Percentiles rank a stretch among this genome's conserved stretches.
Conservation (phyloP, 306 rosid species). For the Castanopsis chinensis region DNA sequence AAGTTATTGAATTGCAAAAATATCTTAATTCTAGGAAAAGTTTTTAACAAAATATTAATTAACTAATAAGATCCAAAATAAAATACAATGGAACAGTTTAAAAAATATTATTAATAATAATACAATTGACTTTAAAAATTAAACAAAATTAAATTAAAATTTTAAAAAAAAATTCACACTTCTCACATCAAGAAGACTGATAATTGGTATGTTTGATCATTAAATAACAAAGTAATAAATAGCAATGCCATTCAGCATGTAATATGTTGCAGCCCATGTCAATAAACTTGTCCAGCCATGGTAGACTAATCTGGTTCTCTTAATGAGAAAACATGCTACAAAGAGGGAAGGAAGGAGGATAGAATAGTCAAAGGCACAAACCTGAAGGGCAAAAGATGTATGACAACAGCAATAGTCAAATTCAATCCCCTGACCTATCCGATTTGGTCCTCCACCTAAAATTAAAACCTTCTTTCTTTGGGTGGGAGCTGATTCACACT, state of each 20-base stretch:
- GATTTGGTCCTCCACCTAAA: conserved; percentile 97
- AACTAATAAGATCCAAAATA: no score
- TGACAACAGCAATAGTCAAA: conserved; percentile 99
- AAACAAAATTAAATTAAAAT: no score
- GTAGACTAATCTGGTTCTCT: not conserved
- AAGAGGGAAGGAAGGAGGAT: not conserved
- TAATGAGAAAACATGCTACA: not conserved
- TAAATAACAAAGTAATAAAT: not conserved
- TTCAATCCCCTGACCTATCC: conserved; percentile 99
- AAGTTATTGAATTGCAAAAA: no score
- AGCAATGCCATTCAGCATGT: not conserved
- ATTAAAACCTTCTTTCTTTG: conserved; percentile 77
- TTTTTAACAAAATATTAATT: no score
- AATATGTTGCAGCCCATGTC: not conserved
- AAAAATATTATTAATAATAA: no score
- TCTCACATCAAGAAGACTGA: not conserved
- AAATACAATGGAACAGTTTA: no score
- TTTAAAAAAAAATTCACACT: no score
- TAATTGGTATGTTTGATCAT: not conserved
- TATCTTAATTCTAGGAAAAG: no score
- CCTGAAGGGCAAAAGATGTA: conserved; percentile 93
- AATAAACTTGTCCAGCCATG: not conserved
- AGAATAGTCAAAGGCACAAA: conserved; percentile 25
- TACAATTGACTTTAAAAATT: no score
- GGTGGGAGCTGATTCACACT: conserved; percentile 95